phyloP scores from a whole-genome alignment of 495 filamentous ascomycete species.

The Tuber aestivum region DNA sequence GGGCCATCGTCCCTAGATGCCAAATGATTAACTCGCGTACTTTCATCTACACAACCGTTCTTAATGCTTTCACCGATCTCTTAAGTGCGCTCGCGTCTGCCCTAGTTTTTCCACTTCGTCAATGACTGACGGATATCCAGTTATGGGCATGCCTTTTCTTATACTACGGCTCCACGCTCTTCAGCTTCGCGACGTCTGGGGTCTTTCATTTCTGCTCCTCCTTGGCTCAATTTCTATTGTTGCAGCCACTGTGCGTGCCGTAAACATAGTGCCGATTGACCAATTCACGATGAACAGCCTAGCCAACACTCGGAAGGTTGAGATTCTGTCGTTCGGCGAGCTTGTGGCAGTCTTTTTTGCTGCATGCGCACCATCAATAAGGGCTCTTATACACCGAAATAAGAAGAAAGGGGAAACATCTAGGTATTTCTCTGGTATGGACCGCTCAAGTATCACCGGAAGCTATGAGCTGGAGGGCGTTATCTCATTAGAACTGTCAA shows the following conservation, averaged over 20 bases:
- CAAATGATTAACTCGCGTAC: conserved; percentile 6
- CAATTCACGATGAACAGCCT: neutral
- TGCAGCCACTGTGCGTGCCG: conserved; percentile 1
- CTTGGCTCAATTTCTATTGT: conserved; percentile 6
- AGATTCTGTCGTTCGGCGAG: conserved; percentile 6
- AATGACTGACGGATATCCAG: neutral
- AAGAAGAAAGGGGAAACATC: conserved; percentile 1
- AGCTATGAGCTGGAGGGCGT: conserved; percentile 1
- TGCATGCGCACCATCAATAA: conserved; percentile 6
- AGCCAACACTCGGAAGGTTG: neutral
- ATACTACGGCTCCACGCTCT: conserved; percentile 5
- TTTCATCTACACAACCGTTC: conserved; percentile 2
- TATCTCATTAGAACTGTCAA: neutral
- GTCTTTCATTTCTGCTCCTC: neutral
- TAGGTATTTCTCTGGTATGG: conserved; percentile 2
- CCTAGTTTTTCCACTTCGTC: neutral
- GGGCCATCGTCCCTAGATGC: neutral
- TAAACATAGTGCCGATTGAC: neutral
- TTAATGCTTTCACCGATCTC: conserved; percentile 7
- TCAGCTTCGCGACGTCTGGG: conserved; percentile 6
- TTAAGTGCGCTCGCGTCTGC: neutral
- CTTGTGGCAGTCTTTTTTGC: conserved; percentile 6
- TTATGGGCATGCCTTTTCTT: conserved; percentile 13
- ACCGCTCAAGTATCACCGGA: neutral
- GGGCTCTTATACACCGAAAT: conserved; percentile 3